Conservation (phyloP, 2,329 filamentous ascomycete species). For the Cladosporium sp. region DNA sequence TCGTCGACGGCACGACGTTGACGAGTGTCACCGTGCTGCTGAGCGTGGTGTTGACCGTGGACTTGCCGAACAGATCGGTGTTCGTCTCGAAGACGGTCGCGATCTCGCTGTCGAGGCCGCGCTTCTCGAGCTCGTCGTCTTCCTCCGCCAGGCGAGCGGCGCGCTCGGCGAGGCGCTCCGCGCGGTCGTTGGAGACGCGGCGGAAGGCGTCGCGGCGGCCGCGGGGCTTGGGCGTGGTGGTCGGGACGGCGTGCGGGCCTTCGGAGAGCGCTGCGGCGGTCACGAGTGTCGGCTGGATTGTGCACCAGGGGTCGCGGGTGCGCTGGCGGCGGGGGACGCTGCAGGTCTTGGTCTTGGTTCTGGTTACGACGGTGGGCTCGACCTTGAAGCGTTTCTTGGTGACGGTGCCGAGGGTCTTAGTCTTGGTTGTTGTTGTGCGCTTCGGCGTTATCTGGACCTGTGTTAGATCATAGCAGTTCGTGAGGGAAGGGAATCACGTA, state of each 20-base stretch:
- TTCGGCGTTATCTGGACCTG: slow-evolving; percentile 12
- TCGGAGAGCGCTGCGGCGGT: slow-evolving; percentile 21
- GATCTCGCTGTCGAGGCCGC: slow-evolving; percentile 29
- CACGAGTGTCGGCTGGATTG: not conserved
- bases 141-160: slow-evolving; percentile 21
- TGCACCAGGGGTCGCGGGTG: slow-evolving; percentile 19
- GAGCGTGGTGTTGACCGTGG: slow-evolving; percentile 20
- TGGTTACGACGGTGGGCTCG: slow-evolving; percentile 17
- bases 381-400: slow-evolving; percentile 16
- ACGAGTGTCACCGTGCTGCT: slow-evolving; percentile 1
- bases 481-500: not conserved
- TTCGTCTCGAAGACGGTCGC: slow-evolving; percentile 29
- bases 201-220: slow-evolving; percentile 10
- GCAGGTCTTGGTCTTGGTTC: slow-evolving; percentile 30
- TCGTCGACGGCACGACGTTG: slow-evolving; percentile 1
- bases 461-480: not conserved
- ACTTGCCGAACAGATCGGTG: slow-evolving; percentile 24
- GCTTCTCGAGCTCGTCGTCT: slow-evolving; percentile 17
- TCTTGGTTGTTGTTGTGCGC: slow-evolving; percentile 21
- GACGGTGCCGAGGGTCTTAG: slow-evolving; percentile 27
- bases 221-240: slow-evolving; percentile 3
- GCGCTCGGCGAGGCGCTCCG: slow-evolving; percentile 21
- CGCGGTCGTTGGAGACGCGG: slow-evolving; percentile 7
- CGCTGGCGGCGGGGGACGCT: slow-evolving; percentile 20
- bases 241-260: slow-evolving; percentile 16